Conservation (phyloP, 768 basidiomycete species). For the Baorangia bicolor region DNA sequence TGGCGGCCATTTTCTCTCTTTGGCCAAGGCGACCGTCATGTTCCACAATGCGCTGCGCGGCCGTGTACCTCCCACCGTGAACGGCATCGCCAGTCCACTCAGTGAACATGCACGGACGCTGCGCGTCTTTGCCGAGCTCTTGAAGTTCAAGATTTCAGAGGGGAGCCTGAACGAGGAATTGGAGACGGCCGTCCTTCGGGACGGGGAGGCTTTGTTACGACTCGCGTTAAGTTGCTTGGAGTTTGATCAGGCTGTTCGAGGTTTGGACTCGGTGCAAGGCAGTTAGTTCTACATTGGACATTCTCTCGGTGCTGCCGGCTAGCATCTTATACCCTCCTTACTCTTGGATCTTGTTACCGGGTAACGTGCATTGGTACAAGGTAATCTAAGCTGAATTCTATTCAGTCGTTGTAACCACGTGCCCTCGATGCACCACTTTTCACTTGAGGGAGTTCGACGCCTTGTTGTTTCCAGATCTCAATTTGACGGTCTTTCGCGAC, state of each 20-base stretch:
- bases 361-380: constrained; percentile 5
- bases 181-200: constrained; percentile 20
- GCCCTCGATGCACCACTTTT: constrained; percentile 36
- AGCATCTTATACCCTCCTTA: not conserved
- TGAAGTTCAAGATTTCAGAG: constrained; percentile 10
- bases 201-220: constrained; percentile 20
- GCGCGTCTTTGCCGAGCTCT: constrained; percentile 16
- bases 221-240: constrained; percentile 23
- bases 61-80: not conserved
- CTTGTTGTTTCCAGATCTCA: constrained; percentile 70
- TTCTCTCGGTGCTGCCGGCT: not conserved
- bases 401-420: constrained; percentile 63
- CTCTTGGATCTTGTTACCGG: not conserved
- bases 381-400: not conserved
- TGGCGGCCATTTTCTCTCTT: constrained; percentile 11
- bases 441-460: constrained; percentile 41
- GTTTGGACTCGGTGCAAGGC: not conserved
- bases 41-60: constrained; percentile 22
- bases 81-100: not conserved
- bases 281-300: constrained; percentile 1
- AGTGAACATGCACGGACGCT: constrained; percentile 11
- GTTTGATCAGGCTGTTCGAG: constrained; percentile 17
- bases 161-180: constrained; percentile 14
- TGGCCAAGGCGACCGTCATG: constrained; percentile 17
- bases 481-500: constrained; percentile 70